Conservation (phyloP, 2,329 filamentous ascomycete species). For the Apiospora kogelbergensis region DNA sequence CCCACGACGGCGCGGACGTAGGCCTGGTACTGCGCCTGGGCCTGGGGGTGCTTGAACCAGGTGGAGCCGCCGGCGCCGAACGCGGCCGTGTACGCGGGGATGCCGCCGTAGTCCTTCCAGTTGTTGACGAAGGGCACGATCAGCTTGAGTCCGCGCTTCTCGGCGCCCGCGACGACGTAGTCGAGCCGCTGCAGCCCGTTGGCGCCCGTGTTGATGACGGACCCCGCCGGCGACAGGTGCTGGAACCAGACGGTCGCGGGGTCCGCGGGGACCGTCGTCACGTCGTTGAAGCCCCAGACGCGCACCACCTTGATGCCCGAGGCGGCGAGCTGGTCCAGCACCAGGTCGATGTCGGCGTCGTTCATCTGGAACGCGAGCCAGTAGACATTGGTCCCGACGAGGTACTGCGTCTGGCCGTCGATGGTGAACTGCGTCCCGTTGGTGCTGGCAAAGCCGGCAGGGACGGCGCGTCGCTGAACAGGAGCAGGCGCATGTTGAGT, state of each 20-base stretch:
- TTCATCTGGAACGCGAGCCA: conserved; percentile 52
- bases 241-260: conserved; percentile 50
- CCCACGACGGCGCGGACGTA: conserved; percentile 49
- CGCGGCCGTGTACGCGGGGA: conserved; percentile 57
- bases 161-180: conserved; percentile 60
- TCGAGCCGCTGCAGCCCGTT: conserved; percentile 65
- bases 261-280: conserved; percentile 38
- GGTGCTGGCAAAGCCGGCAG: conserved; percentile 20
- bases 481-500: not conserved
- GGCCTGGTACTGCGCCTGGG: conserved; percentile 54
- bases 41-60: conserved; percentile 56
- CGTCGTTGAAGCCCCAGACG: conserved; percentile 65
- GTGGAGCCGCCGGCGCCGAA: conserved; percentile 53
- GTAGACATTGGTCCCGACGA: conserved; percentile 53
- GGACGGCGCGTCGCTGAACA: not conserved
- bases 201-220: conserved; percentile 62
- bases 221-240: conserved; percentile 46
- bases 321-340: conserved; percentile 45
- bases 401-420: conserved; percentile 43
- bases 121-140: conserved; percentile 69
- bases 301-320: conserved; percentile 58
- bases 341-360: conserved; percentile 54
- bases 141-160: conserved; percentile 58
- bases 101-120: conserved; percentile 68
- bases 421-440: conserved; percentile 36